Percentiles rank a stretch among this genome's conserved stretches.
Evolutionary conservation across 2,329 filamentous ascomycete genomes (phyloP).

Genomic region (Elsinoe perseae): DNA sequence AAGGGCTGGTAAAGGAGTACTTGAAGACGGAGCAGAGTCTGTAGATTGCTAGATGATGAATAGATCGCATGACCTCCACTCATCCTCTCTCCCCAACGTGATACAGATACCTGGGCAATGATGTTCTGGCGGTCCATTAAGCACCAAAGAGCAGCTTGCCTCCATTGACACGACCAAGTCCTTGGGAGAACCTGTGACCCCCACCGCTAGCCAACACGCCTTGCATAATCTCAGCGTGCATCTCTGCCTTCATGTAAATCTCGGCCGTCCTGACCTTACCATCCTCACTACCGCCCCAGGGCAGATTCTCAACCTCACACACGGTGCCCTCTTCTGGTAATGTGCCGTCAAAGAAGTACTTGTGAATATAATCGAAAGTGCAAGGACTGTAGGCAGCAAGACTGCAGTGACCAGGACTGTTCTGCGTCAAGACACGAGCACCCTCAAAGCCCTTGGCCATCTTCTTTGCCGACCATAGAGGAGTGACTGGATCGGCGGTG

Average conservation of each 20-base stretch:
- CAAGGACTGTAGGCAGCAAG: constrained; percentile 5
- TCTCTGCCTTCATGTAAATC: not conserved
- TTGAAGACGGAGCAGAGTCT: constrained; percentile 26
- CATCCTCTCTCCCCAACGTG: not conserved
- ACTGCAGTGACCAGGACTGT: constrained; percentile 23
- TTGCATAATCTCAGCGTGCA: not conserved
- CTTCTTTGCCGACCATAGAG: constrained; percentile 40
- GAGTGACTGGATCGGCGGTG: constrained; percentile 31
- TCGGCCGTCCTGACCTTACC: not conserved
- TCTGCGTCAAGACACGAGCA: constrained; percentile 38
- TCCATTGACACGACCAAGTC: not conserved
- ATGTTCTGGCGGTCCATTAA: not conserved
- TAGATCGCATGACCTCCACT: not conserved
- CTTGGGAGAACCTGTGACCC: not conserved
- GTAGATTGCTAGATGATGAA: constrained; percentile 18
- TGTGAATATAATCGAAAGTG: not conserved
- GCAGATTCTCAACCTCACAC: constrained; percentile 9
- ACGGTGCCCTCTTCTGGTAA: constrained; percentile 6
- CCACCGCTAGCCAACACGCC: constrained; percentile 8
- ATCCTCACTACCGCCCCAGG: not conserved
- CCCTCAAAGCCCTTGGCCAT: constrained; percentile 38
- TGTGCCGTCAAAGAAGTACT: constrained; percentile 8
- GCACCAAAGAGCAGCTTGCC: not conserved
- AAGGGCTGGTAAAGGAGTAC: constrained; percentile 23
- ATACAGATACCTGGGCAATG: not conserved